phyloP scores from a whole-genome alignment of 129 eudicot genomes.

The Lonicera japonica region DNA sequence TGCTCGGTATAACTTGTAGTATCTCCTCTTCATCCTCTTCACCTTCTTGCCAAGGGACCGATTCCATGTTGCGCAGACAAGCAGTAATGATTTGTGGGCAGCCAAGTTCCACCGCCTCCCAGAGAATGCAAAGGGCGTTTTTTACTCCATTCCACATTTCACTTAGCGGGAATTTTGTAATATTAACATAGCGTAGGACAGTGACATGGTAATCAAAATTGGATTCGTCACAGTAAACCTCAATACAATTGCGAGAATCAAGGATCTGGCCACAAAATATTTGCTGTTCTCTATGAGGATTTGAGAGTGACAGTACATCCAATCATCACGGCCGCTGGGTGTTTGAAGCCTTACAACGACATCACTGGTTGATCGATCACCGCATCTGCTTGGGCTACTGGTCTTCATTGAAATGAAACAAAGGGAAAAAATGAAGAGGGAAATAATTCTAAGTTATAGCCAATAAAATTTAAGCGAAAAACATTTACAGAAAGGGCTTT shows the following conservation, averaged over 20 bases:
- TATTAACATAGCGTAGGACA: conserved; percentile 45
- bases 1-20: conserved; percentile 48
- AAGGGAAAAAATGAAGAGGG: not conserved
- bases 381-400: conserved; percentile 35
- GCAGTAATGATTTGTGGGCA: conserved; percentile 56
- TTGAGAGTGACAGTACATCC: conserved; percentile 83
- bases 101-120: conserved; percentile 68
- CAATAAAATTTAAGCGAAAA: not conserved
- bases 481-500: too few relatives aligned
- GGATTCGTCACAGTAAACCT: conserved; percentile 73
- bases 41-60: conserved; percentile 89
- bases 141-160: conserved; percentile 63
- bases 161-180: conserved; percentile 16
- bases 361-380: conserved; percentile 77
- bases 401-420: conserved; percentile 29
- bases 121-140: conserved; percentile 78
- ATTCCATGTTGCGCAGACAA: conserved; percentile 71
- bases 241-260: conserved; percentile 95
- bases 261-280: conserved; percentile 85
- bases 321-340: conserved; percentile 82
- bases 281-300: conserved; percentile 61
- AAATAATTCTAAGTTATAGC: not conserved
- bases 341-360: conserved; percentile 85
- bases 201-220: conserved; percentile 71
- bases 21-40: conserved; percentile 99